Evolutionary conservation across 805 yeast species (phyloP).

Genomic region (Barnettozyma wickerhamii): DNA sequence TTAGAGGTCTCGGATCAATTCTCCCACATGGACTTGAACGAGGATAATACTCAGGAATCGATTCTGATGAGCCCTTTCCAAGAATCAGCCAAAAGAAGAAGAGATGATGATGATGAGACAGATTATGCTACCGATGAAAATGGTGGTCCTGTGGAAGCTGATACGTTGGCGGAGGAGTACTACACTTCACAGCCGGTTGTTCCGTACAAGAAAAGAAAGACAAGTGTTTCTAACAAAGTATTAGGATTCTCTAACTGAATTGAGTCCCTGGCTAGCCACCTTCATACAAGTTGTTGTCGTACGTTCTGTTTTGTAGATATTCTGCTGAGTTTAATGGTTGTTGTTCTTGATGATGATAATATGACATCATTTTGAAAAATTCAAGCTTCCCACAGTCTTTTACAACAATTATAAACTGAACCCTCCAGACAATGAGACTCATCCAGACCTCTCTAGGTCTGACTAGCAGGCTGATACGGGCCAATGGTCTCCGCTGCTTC

Average conservation of each 20-base stretch:
- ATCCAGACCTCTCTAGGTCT: background rate
- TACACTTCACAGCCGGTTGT: conserved; percentile 17
- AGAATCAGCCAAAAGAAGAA: background rate
- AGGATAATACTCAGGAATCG: conserved; percentile 1
- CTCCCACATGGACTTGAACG: background rate
- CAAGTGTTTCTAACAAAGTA: conserved; percentile 6
- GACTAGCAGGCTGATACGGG: background rate
- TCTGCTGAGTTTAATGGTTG: no score
- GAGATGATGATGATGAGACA: background rate
- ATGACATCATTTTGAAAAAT: background rate
- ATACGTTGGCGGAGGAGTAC: conserved; percentile 1
- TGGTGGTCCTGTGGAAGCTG: background rate
- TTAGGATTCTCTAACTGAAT: background rate
- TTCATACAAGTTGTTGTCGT: no score
- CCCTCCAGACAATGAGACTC: background rate
- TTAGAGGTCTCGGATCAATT: background rate
- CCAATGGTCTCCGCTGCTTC: background rate
- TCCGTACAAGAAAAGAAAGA: conserved; percentile 11
- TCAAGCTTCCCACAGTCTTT: no score
- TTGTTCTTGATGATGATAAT: no score
- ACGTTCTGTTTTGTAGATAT: no score
- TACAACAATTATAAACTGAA: no score
- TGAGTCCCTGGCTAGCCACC: background rate
- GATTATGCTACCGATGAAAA: background rate
- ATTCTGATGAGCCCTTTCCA: conserved; percentile 7